Conservation (phyloP, 1,284 basidiomycete genomes). For the Naganishia sp. region DNA sequence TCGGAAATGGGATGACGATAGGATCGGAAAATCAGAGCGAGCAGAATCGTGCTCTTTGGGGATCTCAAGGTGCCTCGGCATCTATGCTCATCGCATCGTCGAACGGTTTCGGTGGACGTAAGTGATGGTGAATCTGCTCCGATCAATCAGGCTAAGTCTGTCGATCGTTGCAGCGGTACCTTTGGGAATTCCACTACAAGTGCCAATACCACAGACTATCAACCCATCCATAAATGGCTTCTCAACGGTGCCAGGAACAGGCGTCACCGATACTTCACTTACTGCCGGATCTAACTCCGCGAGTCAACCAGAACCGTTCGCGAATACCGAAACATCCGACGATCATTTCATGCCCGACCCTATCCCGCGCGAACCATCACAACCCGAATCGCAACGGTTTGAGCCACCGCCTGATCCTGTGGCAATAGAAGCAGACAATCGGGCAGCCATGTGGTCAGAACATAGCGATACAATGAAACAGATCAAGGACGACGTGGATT, state of each 20-base stretch:
- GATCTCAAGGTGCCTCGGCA: background rate
- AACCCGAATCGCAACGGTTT: background rate
- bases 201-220: background rate
- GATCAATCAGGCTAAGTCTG: background rate
- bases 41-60: background rate
- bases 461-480: background rate
- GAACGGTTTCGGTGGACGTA: background rate
- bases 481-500: constrained; percentile 14
- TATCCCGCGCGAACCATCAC: background rate
- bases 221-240: background rate
- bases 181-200: background rate
- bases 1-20: background rate
- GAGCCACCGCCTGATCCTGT: background rate
- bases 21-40: background rate
- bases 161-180: background rate
- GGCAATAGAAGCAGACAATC: constrained; percentile 7
- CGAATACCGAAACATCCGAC: background rate
- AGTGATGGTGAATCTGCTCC: background rate
- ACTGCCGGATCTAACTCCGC: no score
- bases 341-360: background rate
- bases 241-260: background rate
- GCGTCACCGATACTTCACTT: background rate
- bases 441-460: constrained; percentile 10
- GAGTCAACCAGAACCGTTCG: background rate
- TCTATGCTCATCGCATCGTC: background rate